A percentile compares a stretch with the other conserved stretches of the same genome.
phyloP scores from a whole-genome alignment of 2,329 filamentous ascomycete genomes.

The Aspergillus alliaceus region DNA sequence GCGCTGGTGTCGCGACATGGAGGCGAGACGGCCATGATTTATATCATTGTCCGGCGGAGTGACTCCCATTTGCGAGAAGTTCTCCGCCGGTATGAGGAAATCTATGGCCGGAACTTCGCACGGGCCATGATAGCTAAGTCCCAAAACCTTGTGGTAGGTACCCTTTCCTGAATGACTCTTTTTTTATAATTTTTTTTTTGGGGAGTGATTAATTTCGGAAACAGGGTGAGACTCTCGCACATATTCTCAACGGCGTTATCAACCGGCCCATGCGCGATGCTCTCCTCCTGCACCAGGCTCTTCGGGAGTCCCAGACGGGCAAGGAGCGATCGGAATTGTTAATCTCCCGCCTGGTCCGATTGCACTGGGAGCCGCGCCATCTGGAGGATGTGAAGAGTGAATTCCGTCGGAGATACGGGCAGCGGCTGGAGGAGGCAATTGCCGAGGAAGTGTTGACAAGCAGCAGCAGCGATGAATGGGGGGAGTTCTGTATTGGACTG shows the following conservation, averaged over 20 bases:
- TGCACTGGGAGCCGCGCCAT: conserved; percentile 89
- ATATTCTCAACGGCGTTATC: conserved; percentile 95
- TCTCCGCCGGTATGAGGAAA: conserved; percentile 71
- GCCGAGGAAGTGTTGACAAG: conserved; percentile 68
- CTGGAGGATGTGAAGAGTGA: conserved; percentile 76
- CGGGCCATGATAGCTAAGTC: conserved; percentile 84
- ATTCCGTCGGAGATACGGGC: conserved; percentile 74
- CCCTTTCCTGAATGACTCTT: neutral
- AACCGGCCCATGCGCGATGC: conserved; percentile 93
- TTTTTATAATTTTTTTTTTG: neutral
- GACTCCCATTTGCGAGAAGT: conserved; percentile 81
- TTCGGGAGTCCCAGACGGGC: conserved; percentile 69
- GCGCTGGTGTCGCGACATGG: conserved; percentile 71
- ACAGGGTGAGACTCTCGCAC: conserved; percentile 89
- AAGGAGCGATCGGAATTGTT: conserved; percentile 81
- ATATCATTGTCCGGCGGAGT: conserved; percentile 76
- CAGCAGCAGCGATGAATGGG: conserved; percentile 60
- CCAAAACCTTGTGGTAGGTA: conserved; percentile 84
- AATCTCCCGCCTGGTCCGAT: conserved; percentile 80
- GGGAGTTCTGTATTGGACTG: conserved; percentile 71
- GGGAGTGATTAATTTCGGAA: conserved; percentile 9
- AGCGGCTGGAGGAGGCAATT: conserved; percentile 74
- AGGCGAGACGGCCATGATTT: conserved; percentile 84
- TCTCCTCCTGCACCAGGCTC: conserved; percentile 84
- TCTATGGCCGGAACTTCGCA: conserved; percentile 78